Base-by-base conservation (phyloP, 139 green algal genomes). In the Desmodesmus armatus region DNA sequence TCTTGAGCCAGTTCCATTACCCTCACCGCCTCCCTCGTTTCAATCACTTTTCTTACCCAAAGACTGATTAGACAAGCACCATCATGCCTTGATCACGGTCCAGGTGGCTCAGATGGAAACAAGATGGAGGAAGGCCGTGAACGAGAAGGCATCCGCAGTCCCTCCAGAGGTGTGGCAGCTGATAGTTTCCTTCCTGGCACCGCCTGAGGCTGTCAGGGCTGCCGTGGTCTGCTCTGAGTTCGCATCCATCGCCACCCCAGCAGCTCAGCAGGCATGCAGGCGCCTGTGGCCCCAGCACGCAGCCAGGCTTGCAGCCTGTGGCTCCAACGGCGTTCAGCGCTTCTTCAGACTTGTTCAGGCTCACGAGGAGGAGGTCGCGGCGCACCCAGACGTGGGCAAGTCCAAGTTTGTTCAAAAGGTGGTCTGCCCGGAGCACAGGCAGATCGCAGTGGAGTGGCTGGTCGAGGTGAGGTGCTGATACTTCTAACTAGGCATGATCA, bases 371-470 rank as follows among this genome's bases (percentile, higher is more conserved):
- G 76, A 82, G 40, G 53, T 23, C 27, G 29, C 31, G 53, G 53
- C 41, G 11, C 76, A 82, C 25, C 76, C 76, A 19, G 76, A 82
- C 29, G 37, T 82, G 53, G 11, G 37, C 2, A 82, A 82, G 62
- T 53, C 53, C 25, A 41, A 21, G 1, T 37, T 58, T 9, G 37
- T 82, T 43, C 76, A 82, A 65, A 82, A 82, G 19, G 15, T 82
- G 55, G 55, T 82, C 11, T 55, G 71, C 9, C 76, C 76, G 41
- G 76, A 82, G 76, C 76, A 82, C 40, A 19, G 76, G 76, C 76
- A 82, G 55, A 82, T 82, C n/a, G 76, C 76, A 23, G 76, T 82
- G 53, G 76, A 82, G 55, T 82, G 76, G 76, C 55, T 82, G 37
- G 72, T 82, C 43, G 76, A 82, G 76, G 76, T 82, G 44, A 82